Conservation (phyloP, 2,329 filamentous ascomycete genomes). For the Alternaria gaisen region DNA sequence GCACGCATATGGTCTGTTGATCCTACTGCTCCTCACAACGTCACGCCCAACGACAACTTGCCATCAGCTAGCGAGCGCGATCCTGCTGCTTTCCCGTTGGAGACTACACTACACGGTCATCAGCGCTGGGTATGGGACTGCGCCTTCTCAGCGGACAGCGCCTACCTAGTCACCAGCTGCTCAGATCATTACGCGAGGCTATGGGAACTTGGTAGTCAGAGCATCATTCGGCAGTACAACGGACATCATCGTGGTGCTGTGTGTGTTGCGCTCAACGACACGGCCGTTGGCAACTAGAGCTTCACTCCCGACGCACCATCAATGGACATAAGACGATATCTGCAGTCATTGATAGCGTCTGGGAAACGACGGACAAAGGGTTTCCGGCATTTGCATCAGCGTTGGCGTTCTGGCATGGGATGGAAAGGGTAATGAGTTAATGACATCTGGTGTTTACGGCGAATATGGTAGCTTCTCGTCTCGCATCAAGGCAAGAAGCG, state of each 20-base stretch:
- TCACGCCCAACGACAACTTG: slow-evolving; percentile 42
- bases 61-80: slow-evolving; percentile 49
- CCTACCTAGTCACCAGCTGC: slow-evolving; percentile 91
- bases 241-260: slow-evolving; percentile 92
- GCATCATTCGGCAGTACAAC: slow-evolving; percentile 94
- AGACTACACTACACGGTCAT: slow-evolving; percentile 87
- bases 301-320: not conserved
- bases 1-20: slow-evolving; percentile 97
- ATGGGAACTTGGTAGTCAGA: slow-evolving; percentile 87
- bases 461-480: slow-evolving; percentile 1
- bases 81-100: slow-evolving; percentile 74
- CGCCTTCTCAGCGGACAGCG: slow-evolving; percentile 90
- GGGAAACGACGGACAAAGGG: not conserved
- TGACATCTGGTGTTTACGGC: slow-evolving; percentile 5
- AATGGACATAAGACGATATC: not conserved
- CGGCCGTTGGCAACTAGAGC: slow-evolving; percentile 48
- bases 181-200: slow-evolving; percentile 91
- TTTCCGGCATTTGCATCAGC: slow-evolving; percentile 16
- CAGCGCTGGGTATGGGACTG: slow-evolving; percentile 99
- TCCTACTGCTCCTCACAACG: slow-evolving; percentile 48
- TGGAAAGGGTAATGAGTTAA: slow-evolving; percentile 3
- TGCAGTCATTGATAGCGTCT: not conserved
- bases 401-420: slow-evolving; percentile 13
- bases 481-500: not conserved
- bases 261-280: slow-evolving; percentile 89